A percentile compares a stretch with the other conserved stretches of the same genome.
These are phyloP conservation scores for Blastobotrys parvus DNA, from an alignment of 805 yeast species.

Conservation along the genomic window DNA sequence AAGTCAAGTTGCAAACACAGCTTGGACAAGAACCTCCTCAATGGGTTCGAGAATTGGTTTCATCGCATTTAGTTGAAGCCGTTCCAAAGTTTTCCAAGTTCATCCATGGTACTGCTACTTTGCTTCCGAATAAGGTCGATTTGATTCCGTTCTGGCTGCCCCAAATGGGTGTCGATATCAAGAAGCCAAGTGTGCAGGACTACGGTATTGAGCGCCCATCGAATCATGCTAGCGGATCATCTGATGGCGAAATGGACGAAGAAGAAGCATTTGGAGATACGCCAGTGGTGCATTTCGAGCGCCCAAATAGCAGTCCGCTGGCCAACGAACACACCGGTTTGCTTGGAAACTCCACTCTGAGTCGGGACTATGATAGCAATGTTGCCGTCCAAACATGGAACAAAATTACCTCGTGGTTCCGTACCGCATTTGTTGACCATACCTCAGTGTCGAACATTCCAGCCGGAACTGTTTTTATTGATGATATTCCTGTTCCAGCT, in stretches of 20 bases:
- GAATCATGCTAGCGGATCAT: constrained; percentile 8
- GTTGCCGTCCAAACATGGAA: neutral
- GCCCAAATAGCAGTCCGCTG: constrained; percentile 5
- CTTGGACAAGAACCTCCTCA: constrained; percentile 98
- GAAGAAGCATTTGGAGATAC: constrained; percentile 19
- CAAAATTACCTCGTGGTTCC: constrained; percentile 16
- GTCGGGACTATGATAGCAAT: constrained; percentile 1
- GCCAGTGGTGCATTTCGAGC: constrained; percentile 3
- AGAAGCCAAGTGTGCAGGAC: constrained; percentile 67
- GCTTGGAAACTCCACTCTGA: neutral
- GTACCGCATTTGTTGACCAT: constrained; percentile 32
- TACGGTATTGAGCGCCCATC: constrained; percentile 54
- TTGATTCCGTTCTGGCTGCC: constrained; percentile 96
- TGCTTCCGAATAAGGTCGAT: constrained; percentile 73
- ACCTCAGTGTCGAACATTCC: constrained; percentile 49
- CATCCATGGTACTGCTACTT: constrained; percentile 92
- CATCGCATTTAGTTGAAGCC: constrained; percentile 92
- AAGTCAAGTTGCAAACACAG: constrained; percentile 95
- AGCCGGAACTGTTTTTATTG: constrained; percentile 53
- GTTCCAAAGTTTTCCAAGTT: constrained; percentile 97
- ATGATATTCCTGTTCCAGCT: constrained; percentile 61
- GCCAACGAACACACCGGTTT: constrained; percentile 20
- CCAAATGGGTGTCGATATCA: constrained; percentile 91
- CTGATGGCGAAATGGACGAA: constrained; percentile 22
- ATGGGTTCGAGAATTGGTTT: constrained; percentile 90